Evolutionary conservation across 352 stramenopile species (phyloP), one percentile per base, ranked within the genome.

Genomic region (Phytopythium chamaehyphon): DNA sequence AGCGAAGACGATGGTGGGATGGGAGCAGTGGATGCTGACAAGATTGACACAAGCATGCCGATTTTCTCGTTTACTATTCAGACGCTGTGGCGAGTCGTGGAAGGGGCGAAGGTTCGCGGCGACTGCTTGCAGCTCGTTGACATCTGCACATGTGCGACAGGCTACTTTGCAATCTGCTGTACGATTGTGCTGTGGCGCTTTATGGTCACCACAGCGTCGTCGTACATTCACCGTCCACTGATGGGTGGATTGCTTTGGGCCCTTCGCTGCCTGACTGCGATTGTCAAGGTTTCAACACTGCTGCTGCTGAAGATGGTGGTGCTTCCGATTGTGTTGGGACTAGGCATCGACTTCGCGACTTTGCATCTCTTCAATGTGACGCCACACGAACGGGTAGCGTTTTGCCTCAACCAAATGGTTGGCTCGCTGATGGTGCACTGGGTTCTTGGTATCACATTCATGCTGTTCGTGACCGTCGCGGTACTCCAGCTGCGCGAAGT

Each of bases 301-400:
- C 63, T 99, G 21, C 80, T 98, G 58, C 76, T 98, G 31, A 99
- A 99, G 80, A 99, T 99, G 96, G 84, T 98, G 40, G 62, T 98
- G 28, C 68, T 98, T n/a, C 96, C 96, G 3, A 84, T 98, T 40
- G 54, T 97, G 2, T 73, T 99, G 19, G 96, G 96, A 0, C 40
- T 98, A 19, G 93, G 93, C 31, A 93, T 98, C 33, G 96, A 99
- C 66, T 84, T 92, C 16, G 88, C 92, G 15, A 97, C 93, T 22
- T 73, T 98, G 6, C 69, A 76, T 31, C 57, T 98, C 33, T 98
- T 98, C 57, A 75, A 88, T 26, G 74, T 83, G 26, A 80, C 69
- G 18, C 63, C 79, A 3, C 77, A 91, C 60, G 74, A 90, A 37
- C 80, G 90, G 31, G 67, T 96, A 59, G 36, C 61, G 15, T 81